Evolutionary conservation across 805 yeast genomes (phyloP).

Genomic region (Yarrowia phangngaensis): DNA sequence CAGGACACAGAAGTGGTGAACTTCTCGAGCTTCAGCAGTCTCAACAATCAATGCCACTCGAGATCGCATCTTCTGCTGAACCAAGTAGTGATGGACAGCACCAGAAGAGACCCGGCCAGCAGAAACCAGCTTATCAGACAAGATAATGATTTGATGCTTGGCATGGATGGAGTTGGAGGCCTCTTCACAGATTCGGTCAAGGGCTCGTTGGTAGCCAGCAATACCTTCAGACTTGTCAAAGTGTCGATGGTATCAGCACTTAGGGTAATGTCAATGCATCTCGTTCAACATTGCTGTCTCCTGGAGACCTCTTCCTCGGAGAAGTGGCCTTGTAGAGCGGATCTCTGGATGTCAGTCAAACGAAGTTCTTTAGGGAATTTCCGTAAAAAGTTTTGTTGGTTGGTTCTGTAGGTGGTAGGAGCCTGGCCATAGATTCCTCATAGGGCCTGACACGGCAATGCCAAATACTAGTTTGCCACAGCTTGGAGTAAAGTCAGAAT

Average conservation of each 20-base stretch:
- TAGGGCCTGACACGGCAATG: too few relatives aligned
- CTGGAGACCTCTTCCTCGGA: too few relatives aligned
- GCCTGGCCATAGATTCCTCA: too few relatives aligned
- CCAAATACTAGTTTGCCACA: too few relatives aligned
- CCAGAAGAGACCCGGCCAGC: constrained; percentile 74
- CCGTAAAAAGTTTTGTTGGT: too few relatives aligned
- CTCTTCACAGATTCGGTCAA: constrained; percentile 81
- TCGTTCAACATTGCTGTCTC: constrained; percentile 73
- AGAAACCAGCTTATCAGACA: constrained; percentile 65
- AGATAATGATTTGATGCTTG: constrained; percentile 66
- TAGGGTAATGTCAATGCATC: constrained; percentile 71
- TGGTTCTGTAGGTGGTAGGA: too few relatives aligned
- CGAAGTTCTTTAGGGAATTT: too few relatives aligned
- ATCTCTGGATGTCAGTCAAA: too few relatives aligned
- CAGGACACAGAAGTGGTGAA: constrained; percentile 90
- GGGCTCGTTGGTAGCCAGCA: constrained; percentile 75
- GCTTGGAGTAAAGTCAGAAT: too few relatives aligned
- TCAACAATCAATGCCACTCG: constrained; percentile 88
- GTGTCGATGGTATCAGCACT: constrained; percentile 74
- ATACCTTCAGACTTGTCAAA: constrained; percentile 79
- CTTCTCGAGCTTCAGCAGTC: constrained; percentile 96
- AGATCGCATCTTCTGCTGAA: constrained; percentile 92
- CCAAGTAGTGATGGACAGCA: constrained; percentile 95
- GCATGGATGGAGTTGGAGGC: constrained; percentile 81
- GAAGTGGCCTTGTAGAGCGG: too few relatives aligned